Conservation (phyloP, 495 filamentous ascomycete species). For the Trichoderma reesei region DNA sequence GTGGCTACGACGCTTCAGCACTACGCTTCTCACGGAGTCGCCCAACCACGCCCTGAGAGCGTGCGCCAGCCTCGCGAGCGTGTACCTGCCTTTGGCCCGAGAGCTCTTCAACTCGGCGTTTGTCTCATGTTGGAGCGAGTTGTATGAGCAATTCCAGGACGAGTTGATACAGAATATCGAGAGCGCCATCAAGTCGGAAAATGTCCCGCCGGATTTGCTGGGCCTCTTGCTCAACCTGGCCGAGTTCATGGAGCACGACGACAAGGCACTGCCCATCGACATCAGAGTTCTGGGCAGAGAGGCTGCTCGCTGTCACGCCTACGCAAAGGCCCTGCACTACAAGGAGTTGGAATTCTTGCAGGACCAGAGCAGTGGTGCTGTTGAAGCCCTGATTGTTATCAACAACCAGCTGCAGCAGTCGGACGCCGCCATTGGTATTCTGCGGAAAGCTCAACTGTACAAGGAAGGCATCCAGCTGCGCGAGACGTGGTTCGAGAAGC, state of each 20-base stretch:
- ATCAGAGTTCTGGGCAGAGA: slow-evolving; percentile 87
- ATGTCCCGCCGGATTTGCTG: slow-evolving; percentile 89
- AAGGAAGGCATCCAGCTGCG: slow-evolving; percentile 82
- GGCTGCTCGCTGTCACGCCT: slow-evolving; percentile 90
- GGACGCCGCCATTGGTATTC: slow-evolving; percentile 93
- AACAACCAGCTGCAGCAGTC: slow-evolving; percentile 98
- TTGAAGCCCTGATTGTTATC: slow-evolving; percentile 94
- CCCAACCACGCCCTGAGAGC: slow-evolving; percentile 89
- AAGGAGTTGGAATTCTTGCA: slow-evolving; percentile 98
- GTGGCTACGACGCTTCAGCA: slow-evolving; percentile 94
- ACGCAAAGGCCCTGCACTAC: slow-evolving; percentile 95
- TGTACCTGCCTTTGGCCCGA: slow-evolving; percentile 83
- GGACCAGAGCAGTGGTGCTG: slow-evolving; percentile 89
- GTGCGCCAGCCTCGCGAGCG: slow-evolving; percentile 80
- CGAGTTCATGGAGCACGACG: slow-evolving; percentile 99
- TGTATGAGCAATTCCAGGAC: slow-evolving; percentile 86
- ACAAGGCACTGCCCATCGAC: slow-evolving; percentile 95
- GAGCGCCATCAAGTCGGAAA: slow-evolving; percentile 80
- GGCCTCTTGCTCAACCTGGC: slow-evolving; percentile 92
- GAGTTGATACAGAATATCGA: slow-evolving; percentile 93
- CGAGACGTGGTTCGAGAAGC: slow-evolving; percentile 97
- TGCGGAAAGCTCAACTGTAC: slow-evolving; percentile 88
- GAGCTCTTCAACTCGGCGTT: slow-evolving; percentile 98
- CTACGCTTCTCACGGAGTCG: slow-evolving; percentile 89
- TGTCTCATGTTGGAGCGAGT: slow-evolving; percentile 95